These are phyloP conservation scores for Cryphonectria radicalis DNA, from an alignment of 2,329 filamentous ascomycete species.

Conservation along the genomic window DNA sequence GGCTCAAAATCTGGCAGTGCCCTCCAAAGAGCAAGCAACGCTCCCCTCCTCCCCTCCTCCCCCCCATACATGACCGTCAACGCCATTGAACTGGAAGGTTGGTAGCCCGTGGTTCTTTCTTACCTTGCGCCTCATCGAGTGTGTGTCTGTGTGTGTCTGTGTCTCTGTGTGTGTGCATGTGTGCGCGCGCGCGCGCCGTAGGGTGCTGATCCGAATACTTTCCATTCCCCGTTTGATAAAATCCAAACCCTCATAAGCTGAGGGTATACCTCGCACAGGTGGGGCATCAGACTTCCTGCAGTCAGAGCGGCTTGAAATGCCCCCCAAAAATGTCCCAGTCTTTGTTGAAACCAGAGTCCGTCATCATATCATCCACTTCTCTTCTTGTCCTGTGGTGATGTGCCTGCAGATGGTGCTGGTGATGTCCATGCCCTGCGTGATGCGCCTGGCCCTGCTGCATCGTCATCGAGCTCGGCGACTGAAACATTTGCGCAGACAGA, in stretches of 20 bases:
- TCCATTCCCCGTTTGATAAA: neutral
- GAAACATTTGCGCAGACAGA: constrained; percentile 50
- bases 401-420: constrained; percentile 37
- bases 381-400: constrained; percentile 44
- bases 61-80: neutral
- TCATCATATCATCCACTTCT: constrained; percentile 56
- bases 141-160: neutral
- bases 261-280: too few relatives aligned
- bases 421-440: constrained; percentile 34
- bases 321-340: constrained; percentile 53
- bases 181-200: neutral
- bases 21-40: neutral
- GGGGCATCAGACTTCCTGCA: neutral
- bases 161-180: too few relatives aligned
- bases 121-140: neutral
- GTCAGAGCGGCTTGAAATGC: constrained; percentile 28
- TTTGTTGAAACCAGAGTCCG: constrained; percentile 49
- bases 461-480: constrained; percentile 47
- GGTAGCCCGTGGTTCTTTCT: neutral
- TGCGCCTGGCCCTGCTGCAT: constrained; percentile 43
- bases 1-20: neutral
- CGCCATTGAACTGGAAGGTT: neutral
- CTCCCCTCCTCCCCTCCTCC: too few relatives aligned
- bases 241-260: neutral
- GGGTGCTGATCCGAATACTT: neutral